A percentile compares a stretch with the other conserved stretches of the same genome.
Conservation (phyloP, 2,329 filamentous ascomycete genomes). For the Chaetomium sp. region DNA sequence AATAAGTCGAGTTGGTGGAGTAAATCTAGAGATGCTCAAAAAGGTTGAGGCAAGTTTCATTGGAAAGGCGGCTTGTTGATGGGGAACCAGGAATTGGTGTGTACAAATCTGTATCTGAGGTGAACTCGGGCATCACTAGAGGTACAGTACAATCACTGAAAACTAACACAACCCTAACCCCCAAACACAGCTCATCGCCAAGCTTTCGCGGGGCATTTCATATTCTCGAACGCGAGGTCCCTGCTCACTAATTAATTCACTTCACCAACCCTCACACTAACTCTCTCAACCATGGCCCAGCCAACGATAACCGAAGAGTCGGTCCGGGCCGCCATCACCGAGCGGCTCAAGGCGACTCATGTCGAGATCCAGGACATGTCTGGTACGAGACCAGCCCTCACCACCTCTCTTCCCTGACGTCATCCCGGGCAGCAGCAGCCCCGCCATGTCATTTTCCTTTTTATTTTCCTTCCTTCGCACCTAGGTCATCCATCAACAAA, state of each 20-base stretch:
- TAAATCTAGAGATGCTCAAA: constrained; percentile 10
- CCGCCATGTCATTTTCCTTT: background rate
- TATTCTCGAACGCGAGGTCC: background rate
- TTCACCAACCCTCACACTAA: background rate
- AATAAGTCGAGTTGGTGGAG: constrained; percentile 12
- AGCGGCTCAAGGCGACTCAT: constrained; percentile 72
- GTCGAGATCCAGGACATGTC: constrained; percentile 92
- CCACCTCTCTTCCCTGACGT: constrained; percentile 27
- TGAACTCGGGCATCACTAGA: background rate
- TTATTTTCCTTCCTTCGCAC: background rate
- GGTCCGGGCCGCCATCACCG: constrained; percentile 67
- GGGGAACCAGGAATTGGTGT: background rate
- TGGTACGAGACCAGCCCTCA: constrained; percentile 56
- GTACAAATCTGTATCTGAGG: no score
- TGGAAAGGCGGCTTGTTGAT: background rate
- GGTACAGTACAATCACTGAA: background rate
- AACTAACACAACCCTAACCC: constrained; percentile 26
- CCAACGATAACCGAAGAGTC: constrained; percentile 71
- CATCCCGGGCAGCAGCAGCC: constrained; percentile 24
- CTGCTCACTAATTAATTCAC: constrained; percentile 4
- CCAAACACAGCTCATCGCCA: constrained; percentile 6
- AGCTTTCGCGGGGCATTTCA: constrained; percentile 14
- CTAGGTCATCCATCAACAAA: background rate
- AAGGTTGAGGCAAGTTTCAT: constrained; percentile 18
- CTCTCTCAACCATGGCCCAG: constrained; percentile 48